Base-by-base conservation (phyloP, 1,284 basidiomycete species). In the Malassezia brasiliensis region DNA sequence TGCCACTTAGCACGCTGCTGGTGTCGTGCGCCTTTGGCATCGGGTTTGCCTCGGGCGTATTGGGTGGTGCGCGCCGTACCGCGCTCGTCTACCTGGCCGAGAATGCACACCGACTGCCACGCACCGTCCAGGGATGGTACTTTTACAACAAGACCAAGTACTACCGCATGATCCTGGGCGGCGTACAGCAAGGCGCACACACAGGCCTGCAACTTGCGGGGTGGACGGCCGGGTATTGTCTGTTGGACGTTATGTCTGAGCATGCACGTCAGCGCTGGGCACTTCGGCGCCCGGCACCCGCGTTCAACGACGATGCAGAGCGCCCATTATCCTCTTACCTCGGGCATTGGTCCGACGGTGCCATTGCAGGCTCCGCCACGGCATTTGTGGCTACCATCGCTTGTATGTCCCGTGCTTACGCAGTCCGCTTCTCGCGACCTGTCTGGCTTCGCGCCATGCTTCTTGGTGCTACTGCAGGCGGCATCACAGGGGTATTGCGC, bases 131-230 rank as follows among this genome's bases (percentile, higher is more conserved):
- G 34, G 72, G 72, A 6, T 74, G 72, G 72, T 74, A 71, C 59
- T 74, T 74, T 47, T 74, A 74, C 60, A 68, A 68, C 47, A 74
- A 74, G 62, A 74, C 72, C 12, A 74, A 72, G 36, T 70, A 73
- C 53, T 73, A 73, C 59, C 62, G 60, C 42, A 66, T 73, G 46
- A 47, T 73, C 38, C 51, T 72, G 8, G 63, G 65, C 5, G 71
- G 65, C 1, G 55, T 62, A 5, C 61, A 61, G 19, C 66, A 63
- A 10, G 71, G 71, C 1, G 17, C 59, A 4, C 57, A 53, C n/a
- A 60, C 67, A 6, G 69, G 67, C 2, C 37, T 56, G 2, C 49
- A 64, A 15, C 30, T 73, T 3, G 61, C 61, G 2, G 52, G 64
- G 3, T 71, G 69, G 68, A 63, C 63, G 8, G 61, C 55, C 0